phyloP scores from a whole-genome alignment of 441 rosid genomes.

The Jatropha podagrica region DNA sequence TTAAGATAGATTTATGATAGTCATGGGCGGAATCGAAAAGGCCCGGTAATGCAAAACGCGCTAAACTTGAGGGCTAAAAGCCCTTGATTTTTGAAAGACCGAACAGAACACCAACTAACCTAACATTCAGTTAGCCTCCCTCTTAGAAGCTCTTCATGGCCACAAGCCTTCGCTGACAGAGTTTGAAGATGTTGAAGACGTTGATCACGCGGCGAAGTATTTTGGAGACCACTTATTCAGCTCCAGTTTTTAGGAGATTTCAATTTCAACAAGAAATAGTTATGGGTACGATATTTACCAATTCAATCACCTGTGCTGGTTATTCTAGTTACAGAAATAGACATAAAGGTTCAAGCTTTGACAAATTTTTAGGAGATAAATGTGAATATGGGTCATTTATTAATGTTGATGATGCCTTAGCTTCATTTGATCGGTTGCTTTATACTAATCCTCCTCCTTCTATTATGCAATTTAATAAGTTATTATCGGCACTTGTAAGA shows the following conservation, averaged over 20 bases:
- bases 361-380: not conserved
- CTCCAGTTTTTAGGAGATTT: not conserved
- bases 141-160: not conserved
- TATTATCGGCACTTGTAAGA: not conserved
- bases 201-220: not conserved
- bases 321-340: not conserved
- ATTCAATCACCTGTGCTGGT: not conserved
- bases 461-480: not conserved
- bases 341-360: not conserved
- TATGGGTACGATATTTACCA: not conserved
- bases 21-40: too few relatives aligned
- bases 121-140: not conserved
- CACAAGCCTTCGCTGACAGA: too few relatives aligned
- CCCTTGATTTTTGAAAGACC: not conserved
- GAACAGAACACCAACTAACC: not conserved
- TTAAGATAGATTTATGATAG: too few relatives aligned
- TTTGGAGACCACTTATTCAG: not conserved
- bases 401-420: constrained; percentile 12
- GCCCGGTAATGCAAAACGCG: not conserved
- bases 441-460: constrained; percentile 3
- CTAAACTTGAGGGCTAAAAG: not conserved
- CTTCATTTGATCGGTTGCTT: constrained; percentile 7
- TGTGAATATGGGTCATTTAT: not conserved
- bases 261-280: not conserved
- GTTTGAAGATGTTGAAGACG: not conserved